Evolutionary conservation across 139 green algal genomes (phyloP), one percentile per base, ranked within the genome.

Genomic region (Ettlia oleoabundans): DNA sequence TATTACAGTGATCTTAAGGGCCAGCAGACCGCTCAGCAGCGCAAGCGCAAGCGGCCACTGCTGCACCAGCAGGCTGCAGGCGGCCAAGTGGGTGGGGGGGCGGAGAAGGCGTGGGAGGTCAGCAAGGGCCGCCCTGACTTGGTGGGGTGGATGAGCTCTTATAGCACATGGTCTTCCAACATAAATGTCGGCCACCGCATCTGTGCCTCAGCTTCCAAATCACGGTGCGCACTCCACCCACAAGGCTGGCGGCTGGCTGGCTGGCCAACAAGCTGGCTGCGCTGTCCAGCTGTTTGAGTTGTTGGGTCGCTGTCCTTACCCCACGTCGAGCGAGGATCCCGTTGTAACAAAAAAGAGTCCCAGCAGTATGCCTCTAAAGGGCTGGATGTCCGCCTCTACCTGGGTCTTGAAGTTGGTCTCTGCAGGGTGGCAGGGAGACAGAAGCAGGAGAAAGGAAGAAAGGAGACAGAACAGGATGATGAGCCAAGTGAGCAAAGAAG

Each of bases 291-390:
- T 5, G 18, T n/a, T 28, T 65, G 55, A 28, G 15, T 5, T 28
- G 55, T 22, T 65, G n/a, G n/a, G n/a, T n/a, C n/a, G 55, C 55
- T 65, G 55, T n/a, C 7, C 66, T 41, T 30, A 62, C 24, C 7
- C 71, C 71, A 97, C 35, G 73, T 96, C 92, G 63, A 96, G 83
- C 40, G 86, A 90, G 40, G 85, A 88, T 61, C 92, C 92, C 8
- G 93, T 97, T 42, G 93, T 95, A 28, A 96, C 89, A 79, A 98
- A 98, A 86, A 98, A 98, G 26, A 98, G 90, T 32, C 94, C 94
- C 74, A 98, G 89, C 78, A 98, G 91, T 64, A 98, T 87, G 10
- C 93, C 93, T 53, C 92, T 85, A 86, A 98, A 98, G n/a, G 95
- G 95, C 64, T 91, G 84, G 84, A 98, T 97, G 89, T 98, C 93